These are phyloP conservation scores for Gaeumannomyces tritici DNA, from an alignment of 2,329 filamentous ascomycete genomes.

Conservation along the genomic window DNA sequence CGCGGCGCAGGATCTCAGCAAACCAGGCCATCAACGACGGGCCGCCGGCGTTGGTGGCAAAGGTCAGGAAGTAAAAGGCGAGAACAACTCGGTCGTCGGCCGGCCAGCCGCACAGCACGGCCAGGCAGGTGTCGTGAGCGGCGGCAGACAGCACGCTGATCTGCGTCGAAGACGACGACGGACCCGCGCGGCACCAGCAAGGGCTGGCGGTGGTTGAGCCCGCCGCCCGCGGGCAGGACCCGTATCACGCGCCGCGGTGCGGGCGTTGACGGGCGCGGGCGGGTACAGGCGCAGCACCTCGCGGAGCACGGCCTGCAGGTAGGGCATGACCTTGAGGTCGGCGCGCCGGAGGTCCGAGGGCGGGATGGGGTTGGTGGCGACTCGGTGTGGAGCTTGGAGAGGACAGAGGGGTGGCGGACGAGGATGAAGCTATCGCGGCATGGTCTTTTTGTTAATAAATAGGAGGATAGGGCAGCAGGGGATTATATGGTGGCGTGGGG, in stretches of 20 bases:
- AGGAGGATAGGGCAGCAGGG: too few relatives aligned
- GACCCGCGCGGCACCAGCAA: slow-evolving; percentile 33
- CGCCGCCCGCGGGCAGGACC: slow-evolving; percentile 36
- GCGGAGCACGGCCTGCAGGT: slow-evolving; percentile 15
- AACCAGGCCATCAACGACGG: slow-evolving; percentile 26
- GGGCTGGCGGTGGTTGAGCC: slow-evolving; percentile 26
- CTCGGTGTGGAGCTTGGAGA: neutral
- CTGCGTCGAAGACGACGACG: slow-evolving; percentile 25
- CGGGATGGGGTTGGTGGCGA: neutral
- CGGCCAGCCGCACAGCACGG: slow-evolving; percentile 23
- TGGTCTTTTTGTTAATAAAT: neutral
- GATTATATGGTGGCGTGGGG: too few relatives aligned
- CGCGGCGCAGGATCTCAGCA: slow-evolving; percentile 19
- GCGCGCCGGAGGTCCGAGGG: neutral
- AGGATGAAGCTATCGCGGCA: slow-evolving; percentile 1
- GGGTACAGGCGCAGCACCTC: slow-evolving; percentile 15
- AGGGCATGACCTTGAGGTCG: slow-evolving; percentile 12
- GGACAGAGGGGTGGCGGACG: neutral
- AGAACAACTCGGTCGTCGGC: slow-evolving; percentile 20
- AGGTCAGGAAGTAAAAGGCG: slow-evolving; percentile 26
- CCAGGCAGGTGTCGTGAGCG: slow-evolving; percentile 19
- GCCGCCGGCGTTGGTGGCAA: slow-evolving; percentile 21
- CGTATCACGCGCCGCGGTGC: slow-evolving; percentile 18
- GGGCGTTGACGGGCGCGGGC: slow-evolving; percentile 8
- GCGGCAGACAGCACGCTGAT: slow-evolving; percentile 20